Conservation (phyloP, 129 eudicot genomes). For the Lactuca saligna region DNA sequence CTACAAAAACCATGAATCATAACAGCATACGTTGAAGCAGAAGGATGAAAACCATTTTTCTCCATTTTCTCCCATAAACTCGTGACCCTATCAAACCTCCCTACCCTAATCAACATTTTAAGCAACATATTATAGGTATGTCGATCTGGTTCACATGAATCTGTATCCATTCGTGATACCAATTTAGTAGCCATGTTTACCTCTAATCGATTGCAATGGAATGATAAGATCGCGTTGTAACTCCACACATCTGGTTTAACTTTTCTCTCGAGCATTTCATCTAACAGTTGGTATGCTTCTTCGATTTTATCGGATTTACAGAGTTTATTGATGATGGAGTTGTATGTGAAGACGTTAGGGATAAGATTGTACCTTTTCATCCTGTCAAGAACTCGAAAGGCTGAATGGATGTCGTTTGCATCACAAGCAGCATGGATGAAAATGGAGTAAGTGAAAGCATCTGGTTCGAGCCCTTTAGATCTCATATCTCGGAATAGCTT, state of each 20-base stretch:
- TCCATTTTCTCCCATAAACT: conserved; percentile 70
- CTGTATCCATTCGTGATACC: conserved; percentile 60
- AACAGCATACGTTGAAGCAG: conserved; percentile 81
- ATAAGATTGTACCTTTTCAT: conserved; percentile 70
- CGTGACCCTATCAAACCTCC: conserved; percentile 71
- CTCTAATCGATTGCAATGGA: conserved; percentile 74
- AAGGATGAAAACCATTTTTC: conserved; percentile 59
- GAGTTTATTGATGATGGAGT: conserved; percentile 55
- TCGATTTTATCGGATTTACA: conserved; percentile 60
- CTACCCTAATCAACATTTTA: conserved; percentile 76
- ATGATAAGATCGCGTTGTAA: conserved; percentile 64
- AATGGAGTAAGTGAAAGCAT: conserved; percentile 68
- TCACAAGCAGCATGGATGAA: conserved; percentile 71
- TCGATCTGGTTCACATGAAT: conserved; percentile 57
- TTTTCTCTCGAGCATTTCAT: conserved; percentile 67
- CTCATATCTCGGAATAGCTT: conserved; percentile 55
- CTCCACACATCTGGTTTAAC: conserved; percentile 76
- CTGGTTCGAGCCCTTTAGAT: conserved; percentile 63
- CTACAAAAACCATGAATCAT: conserved; percentile 85
- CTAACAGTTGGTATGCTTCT: conserved; percentile 67
- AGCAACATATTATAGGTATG: conserved; percentile 87
- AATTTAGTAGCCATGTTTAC: conserved; percentile 71
- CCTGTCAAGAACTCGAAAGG: conserved; percentile 70
- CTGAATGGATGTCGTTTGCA: conserved; percentile 58
- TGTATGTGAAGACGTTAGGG: conserved; percentile 81